Conservation (phyloP, 208 protist species). For the Trypanosoma melophagium region DNA sequence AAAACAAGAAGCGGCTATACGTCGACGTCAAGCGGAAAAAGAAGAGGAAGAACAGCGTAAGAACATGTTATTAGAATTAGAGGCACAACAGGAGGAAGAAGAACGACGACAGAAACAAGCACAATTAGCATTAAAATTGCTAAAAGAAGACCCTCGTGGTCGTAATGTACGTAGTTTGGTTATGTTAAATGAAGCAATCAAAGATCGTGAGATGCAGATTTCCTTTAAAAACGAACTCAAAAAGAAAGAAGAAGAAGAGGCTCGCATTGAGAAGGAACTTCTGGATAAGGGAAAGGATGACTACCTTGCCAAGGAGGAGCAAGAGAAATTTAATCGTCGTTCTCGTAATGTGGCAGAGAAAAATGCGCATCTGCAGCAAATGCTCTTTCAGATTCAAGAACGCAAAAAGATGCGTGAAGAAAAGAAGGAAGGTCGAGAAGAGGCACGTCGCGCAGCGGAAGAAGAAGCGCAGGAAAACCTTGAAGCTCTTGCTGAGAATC, state of each 20-base stretch:
- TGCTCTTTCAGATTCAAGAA: constrained; percentile 67
- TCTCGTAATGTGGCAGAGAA: constrained; percentile 71
- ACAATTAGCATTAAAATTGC: constrained; percentile 39
- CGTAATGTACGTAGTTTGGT: constrained; percentile 58
- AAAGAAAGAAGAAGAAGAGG: constrained; percentile 36
- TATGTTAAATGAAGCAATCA: constrained; percentile 63
- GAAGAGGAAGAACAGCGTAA: constrained; percentile 60
- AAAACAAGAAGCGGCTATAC: constrained; percentile 57
- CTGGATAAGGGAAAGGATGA: constrained; percentile 46
- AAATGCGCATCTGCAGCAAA: constrained; percentile 65
- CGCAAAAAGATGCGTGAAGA: constrained; percentile 30
- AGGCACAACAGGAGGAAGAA: constrained; percentile 58
- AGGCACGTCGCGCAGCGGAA: constrained; percentile 45
- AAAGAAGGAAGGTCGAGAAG: constrained; percentile 30
- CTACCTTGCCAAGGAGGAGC: constrained; percentile 32
- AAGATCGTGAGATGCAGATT: constrained; percentile 72
- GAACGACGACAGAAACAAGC: constrained; percentile 50
- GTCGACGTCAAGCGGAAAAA: constrained; percentile 37
- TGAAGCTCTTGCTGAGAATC: constrained; percentile 33
- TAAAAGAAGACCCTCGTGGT: constrained; percentile 77
- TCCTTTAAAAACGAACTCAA: constrained; percentile 45
- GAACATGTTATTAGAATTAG: constrained; percentile 55
- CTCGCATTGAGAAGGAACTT: constrained; percentile 26
- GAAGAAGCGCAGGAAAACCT: constrained; percentile 65
- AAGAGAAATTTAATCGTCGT: constrained; percentile 40